Evolutionary conservation across 805 yeast genomes (phyloP), one percentile per base, ranked within the genome.

Genomic region (Groenewaldozyma salmanticensis): DNA sequence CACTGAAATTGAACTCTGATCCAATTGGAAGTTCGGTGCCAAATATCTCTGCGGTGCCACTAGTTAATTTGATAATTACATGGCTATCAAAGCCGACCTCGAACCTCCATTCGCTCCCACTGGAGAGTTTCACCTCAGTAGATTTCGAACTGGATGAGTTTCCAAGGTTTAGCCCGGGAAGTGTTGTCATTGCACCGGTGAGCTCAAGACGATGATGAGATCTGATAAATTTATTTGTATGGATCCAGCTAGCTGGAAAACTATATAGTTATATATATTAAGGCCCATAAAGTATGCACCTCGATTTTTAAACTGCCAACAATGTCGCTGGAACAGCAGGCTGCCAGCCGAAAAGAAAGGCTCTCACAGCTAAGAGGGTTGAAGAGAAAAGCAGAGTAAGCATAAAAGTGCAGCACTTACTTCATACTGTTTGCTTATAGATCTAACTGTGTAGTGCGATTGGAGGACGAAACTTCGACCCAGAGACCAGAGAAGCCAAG

Each of bases 21-120:
- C 81, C 84, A 33, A 70, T 66, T 2, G 96, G 83, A 19, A 92
- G 71, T 58, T 92, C 99, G 2, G 96, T 85, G 19, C 98, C 99
- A 60, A 81, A 85, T 6, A 87, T 73, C 62, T 92, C 98, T 1
- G 85, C 95, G 2, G 78, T 70, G 3, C 98, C 99, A 2, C 66
- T 63, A 2, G 61, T 31, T 33, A 78, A 67, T 50, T 66, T 74
- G 35, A 82, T 53, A n/a, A 64, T 66, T 31, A 82, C 54, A 16
- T 63, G 61, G 15, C 73, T 65, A 34, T 68, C 69, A 46, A 68
- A 67, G 0, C 71, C 76, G 3, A 82, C 74, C 54, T 83, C 92
- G 47, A 82, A 71, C 40, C 94, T 65, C 92, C 94, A 82, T 61
- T 85, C 94, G 21, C 75, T 64, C 16, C 52, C 46, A 4, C 65